phyloP scores from a whole-genome alignment of 257 asterid species.

The Rauvolfia tetraphylla region DNA sequence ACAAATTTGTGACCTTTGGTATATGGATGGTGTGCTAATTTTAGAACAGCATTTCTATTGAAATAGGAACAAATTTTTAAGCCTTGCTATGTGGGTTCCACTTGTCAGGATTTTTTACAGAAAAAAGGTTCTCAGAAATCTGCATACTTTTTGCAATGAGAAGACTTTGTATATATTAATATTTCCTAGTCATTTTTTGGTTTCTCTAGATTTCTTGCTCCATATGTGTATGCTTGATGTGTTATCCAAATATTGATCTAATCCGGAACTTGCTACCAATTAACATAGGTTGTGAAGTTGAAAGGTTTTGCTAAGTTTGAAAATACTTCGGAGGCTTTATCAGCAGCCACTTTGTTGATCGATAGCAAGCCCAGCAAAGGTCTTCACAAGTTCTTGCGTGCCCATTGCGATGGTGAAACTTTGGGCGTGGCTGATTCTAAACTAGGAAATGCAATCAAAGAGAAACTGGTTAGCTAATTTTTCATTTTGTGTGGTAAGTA shows the following conservation, averaged over 20 bases:
- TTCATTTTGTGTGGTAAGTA: neutral
- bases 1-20: neutral
- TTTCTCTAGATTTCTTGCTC: neutral
- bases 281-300: constrained; percentile 60
- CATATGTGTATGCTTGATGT: neutral
- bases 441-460: constrained; percentile 76
- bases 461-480: constrained; percentile 62
- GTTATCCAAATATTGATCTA: neutral
- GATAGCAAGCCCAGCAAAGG: constrained; percentile 78
- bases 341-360: constrained; percentile 62
- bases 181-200: neutral
- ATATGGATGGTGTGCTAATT: neutral
- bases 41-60: neutral
- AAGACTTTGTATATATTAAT: neutral
- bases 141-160: neutral
- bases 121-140: neutral
- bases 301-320: constrained; percentile 81
- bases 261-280: neutral
- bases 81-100: neutral
- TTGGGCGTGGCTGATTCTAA: constrained; percentile 82
- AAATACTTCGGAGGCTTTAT: constrained; percentile 71
- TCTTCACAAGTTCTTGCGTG: constrained; percentile 65
- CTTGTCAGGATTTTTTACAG: neutral
- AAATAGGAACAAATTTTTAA: neutral
- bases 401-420: constrained; percentile 63